Conservation (phyloP, 2,329 filamentous ascomycete genomes). For the Colletotrichum caudatum region DNA sequence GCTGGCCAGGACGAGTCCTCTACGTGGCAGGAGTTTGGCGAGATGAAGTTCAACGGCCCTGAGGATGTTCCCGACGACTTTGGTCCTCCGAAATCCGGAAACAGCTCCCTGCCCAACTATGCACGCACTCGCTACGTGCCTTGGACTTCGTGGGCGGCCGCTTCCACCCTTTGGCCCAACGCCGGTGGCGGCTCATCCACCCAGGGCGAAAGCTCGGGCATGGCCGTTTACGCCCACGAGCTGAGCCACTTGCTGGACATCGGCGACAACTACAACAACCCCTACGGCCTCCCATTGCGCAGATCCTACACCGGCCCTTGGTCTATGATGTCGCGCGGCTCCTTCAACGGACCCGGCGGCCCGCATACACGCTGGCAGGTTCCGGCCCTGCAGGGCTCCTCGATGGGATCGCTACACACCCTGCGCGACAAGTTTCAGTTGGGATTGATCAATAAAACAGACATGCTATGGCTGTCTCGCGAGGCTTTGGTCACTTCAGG, state of each 20-base stretch:
- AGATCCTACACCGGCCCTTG: slow-evolving; percentile 64
- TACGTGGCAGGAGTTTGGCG: slow-evolving; percentile 68
- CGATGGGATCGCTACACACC: slow-evolving; percentile 64
- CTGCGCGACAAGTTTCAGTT: slow-evolving; percentile 66
- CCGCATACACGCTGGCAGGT: slow-evolving; percentile 66
- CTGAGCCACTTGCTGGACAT: slow-evolving; percentile 64
- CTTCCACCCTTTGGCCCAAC: slow-evolving; percentile 65
- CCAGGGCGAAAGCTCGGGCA: slow-evolving; percentile 65
- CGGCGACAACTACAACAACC: slow-evolving; percentile 68
- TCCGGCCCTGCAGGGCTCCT: slow-evolving; percentile 60
- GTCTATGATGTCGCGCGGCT: slow-evolving; percentile 65
- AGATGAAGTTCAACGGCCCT: slow-evolving; percentile 62
- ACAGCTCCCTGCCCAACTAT: slow-evolving; percentile 56
- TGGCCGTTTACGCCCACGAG: slow-evolving; percentile 66
- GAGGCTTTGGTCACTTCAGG: slow-evolving; percentile 57
- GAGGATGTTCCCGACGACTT: slow-evolving; percentile 63
- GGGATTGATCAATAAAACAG: slow-evolving; percentile 57
- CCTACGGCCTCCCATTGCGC: slow-evolving; percentile 58
- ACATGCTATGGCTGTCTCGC: slow-evolving; percentile 59
- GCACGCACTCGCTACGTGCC: slow-evolving; percentile 64
- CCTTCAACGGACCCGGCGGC: slow-evolving; percentile 65
- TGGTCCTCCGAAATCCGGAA: slow-evolving; percentile 57
- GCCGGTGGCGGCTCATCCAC: slow-evolving; percentile 64
- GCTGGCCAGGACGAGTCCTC: slow-evolving; percentile 67
- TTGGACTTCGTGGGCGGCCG: slow-evolving; percentile 66